phyloP scores from a whole-genome alignment of 1,284 basidiomycete genomes.

The Apiotrichum siamense region DNA sequence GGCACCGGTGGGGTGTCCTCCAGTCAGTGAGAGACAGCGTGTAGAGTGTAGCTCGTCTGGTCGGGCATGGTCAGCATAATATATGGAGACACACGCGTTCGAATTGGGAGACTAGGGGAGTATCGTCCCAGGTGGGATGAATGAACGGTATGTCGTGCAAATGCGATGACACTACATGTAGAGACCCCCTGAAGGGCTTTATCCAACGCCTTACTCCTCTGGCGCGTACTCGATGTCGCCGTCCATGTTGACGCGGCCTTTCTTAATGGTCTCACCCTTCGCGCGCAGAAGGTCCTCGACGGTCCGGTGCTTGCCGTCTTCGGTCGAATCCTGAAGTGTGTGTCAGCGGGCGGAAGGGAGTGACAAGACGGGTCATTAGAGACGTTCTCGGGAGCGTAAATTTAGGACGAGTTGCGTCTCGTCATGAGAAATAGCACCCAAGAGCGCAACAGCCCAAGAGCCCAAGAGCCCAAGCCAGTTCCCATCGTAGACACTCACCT shows the following conservation, averaged over 20 bases:
- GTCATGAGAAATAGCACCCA: not conserved
- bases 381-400: not conserved
- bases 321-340: slow-evolving; percentile 49
- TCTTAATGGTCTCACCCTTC: slow-evolving; percentile 67
- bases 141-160: not conserved
- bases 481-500: slow-evolving; percentile 35
- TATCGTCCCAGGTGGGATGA: not conserved
- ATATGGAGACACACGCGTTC: too few relatives aligned
- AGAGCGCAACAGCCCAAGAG: too few relatives aligned
- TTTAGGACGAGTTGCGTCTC: not conserved
- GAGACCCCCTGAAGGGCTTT: not conserved
- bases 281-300: slow-evolving; percentile 72
- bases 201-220: not conserved
- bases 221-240: slow-evolving; percentile 49
- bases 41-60: too few relatives aligned
- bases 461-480: too few relatives aligned
- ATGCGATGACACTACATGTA: not conserved
- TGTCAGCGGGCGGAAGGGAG: not conserved
- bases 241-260: slow-evolving; percentile 53
- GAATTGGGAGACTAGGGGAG: too few relatives aligned
- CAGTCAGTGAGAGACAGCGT: too few relatives aligned
- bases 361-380: not conserved
- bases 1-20: too few relatives aligned
- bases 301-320: slow-evolving; percentile 65
- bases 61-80: too few relatives aligned